Conservation (phyloP, 257 asterid genomes). For the Solanum paucissectum region DNA sequence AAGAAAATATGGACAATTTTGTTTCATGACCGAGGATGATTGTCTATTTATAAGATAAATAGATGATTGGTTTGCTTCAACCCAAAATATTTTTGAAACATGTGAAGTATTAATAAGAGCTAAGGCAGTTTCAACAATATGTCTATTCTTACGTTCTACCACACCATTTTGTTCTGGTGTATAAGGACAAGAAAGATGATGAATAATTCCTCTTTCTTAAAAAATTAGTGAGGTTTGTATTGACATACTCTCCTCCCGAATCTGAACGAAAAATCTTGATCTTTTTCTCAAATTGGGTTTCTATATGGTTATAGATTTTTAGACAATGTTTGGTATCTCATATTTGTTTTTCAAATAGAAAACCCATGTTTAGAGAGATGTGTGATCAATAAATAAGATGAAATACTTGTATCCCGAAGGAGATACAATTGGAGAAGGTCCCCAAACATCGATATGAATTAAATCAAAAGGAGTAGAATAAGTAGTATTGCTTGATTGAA, state of each 20-base stretch:
- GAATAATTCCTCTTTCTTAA: background rate
- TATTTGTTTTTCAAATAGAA: background rate
- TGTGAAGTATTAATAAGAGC: background rate
- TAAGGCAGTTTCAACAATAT: slow-evolving; percentile 1
- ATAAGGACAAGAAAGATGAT: background rate
- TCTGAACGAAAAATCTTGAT: background rate
- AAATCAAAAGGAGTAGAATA: background rate
- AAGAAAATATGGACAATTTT: background rate
- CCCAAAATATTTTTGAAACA: background rate
- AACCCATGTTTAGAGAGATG: background rate
- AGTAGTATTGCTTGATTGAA: background rate
- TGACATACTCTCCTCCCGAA: background rate
- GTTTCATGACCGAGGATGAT: background rate
- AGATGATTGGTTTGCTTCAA: background rate
- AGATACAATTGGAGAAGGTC: background rate
- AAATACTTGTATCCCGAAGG: background rate
- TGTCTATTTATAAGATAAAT: background rate
- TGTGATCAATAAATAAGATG: background rate
- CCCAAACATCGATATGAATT: background rate
- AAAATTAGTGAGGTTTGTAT: background rate
- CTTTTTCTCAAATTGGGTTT: background rate
- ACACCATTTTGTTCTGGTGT: slow-evolving; percentile 1
- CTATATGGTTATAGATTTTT: background rate
- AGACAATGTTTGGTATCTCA: background rate
- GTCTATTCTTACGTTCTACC: slow-evolving; percentile 1